Evolutionary conservation across 768 basidiomycete species (phyloP).

Genomic region (Aureoboletus auriporus): DNA sequence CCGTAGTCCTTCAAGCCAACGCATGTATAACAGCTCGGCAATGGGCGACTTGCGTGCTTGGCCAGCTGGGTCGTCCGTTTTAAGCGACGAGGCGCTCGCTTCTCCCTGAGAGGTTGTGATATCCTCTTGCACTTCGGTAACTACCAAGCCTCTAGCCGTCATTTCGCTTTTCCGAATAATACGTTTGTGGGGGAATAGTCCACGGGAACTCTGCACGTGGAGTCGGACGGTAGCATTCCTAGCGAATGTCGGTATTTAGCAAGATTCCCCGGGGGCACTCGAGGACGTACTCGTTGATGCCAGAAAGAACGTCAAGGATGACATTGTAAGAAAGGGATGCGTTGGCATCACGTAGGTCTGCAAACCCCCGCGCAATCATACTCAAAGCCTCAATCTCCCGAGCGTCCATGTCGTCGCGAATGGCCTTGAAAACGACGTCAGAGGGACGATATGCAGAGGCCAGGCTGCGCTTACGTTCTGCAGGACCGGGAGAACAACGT

Average conservation of each 20-base stretch:
- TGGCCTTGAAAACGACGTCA: constrained; percentile 43
- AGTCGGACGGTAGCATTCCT: constrained; percentile 79
- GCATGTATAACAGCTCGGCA: constrained; percentile 93
- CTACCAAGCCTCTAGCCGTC: constrained; percentile 79
- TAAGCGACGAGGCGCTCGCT: constrained; percentile 24
- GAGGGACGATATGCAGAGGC: not conserved
- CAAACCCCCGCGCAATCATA: constrained; percentile 87
- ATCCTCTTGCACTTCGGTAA: constrained; percentile 79
- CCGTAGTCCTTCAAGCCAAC: constrained; percentile 91
- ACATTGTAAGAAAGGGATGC: constrained; percentile 83
- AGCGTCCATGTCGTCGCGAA: constrained; percentile 82
- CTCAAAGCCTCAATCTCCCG: constrained; percentile 84
- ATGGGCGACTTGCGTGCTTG: constrained; percentile 78
- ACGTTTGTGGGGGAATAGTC: constrained; percentile 77
- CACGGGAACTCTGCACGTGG: constrained; percentile 76
- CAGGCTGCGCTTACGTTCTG: constrained; percentile 51
- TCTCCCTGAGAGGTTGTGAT: constrained; percentile 47
- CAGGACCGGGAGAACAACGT: constrained; percentile 79
- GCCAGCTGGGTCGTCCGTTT: constrained; percentile 36
- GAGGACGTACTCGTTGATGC: constrained; percentile 80
- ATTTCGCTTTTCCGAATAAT: constrained; percentile 79
- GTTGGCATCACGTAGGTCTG: constrained; percentile 78
- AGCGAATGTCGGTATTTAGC: constrained; percentile 6
- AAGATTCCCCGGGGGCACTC: not conserved
- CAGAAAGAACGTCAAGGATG: constrained; percentile 84